These are phyloP conservation scores for Paramecium biaurelia DNA, from an alignment of 73 alveolate species.

Conservation along the genomic window DNA sequence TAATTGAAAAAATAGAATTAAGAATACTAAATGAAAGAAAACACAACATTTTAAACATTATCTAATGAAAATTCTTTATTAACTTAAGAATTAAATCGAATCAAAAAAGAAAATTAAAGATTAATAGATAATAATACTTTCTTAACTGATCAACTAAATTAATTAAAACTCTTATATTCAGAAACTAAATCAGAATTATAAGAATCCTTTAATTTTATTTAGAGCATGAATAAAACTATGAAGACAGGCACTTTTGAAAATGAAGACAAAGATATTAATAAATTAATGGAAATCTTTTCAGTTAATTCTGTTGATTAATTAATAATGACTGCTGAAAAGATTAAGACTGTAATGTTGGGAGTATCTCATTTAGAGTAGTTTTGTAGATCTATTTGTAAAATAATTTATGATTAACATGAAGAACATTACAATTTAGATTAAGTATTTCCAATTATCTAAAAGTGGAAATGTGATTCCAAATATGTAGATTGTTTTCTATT, in stretches of 20 bases:
- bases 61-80: not conserved
- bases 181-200: constrained; percentile 33
- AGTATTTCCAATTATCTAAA: not conserved
- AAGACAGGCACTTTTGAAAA: constrained; percentile 37
- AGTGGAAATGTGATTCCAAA: constrained; percentile 50
- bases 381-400: constrained; percentile 40
- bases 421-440: constrained; percentile 46
- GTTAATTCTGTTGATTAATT: constrained; percentile 47
- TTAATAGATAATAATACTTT: not conserved
- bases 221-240: not conserved
- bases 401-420: constrained; percentile 45
- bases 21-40: constrained; percentile 2
- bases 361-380: constrained; percentile 49
- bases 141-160: not conserved
- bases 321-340: constrained; percentile 40
- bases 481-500: constrained; percentile 42
- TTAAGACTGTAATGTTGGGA: constrained; percentile 54
- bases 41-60: not conserved
- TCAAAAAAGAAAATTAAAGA: constrained; percentile 28
- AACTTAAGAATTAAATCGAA: not conserved
- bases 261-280: not conserved
- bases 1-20: not conserved
- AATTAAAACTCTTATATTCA: constrained; percentile 1
- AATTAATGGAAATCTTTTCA: constrained; percentile 52
- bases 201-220: constrained; percentile 38